phyloP scores from a whole-genome alignment of 2,329 filamentous ascomycete genomes.

The Grosmannia clavigera region DNA sequence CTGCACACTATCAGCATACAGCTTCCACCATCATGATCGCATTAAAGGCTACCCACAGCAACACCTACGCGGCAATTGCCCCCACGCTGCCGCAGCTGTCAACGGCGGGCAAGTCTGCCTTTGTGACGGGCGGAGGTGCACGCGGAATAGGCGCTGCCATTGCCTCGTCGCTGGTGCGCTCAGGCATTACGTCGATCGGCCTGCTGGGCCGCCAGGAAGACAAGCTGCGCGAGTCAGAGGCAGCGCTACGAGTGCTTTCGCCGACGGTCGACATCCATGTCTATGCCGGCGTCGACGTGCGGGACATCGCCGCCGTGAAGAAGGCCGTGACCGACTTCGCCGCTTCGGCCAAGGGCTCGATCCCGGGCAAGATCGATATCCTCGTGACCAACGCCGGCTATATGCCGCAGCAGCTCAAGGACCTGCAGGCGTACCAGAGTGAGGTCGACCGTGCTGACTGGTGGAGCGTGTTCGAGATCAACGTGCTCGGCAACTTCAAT shows the following conservation, averaged over 20 bases:
- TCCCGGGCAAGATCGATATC: background rate
- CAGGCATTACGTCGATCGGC: background rate
- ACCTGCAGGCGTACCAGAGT: background rate
- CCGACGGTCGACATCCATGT: background rate
- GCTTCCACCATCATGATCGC: background rate
- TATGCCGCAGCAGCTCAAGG: background rate
- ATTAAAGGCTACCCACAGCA: background rate
- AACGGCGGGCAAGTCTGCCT: background rate
- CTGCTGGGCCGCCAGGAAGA: background rate
- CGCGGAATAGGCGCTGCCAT: background rate
- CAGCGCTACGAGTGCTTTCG: background rate
- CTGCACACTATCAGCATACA: no score
- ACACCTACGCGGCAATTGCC: background rate
- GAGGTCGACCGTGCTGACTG: background rate
- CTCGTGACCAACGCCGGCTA: background rate
- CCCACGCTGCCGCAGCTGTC: background rate
- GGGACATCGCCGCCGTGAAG: background rate
- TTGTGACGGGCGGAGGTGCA: background rate
- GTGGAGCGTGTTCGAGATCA: background rate
- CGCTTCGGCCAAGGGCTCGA: background rate
- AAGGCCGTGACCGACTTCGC: background rate
- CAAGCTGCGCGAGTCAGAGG: background rate
- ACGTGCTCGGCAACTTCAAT: background rate
- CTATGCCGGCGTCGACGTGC: background rate
- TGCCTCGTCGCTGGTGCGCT: background rate